These are phyloP conservation scores for Tetrahymena malaccensis DNA, from an alignment of 73 alveolate species.

Conservation along the genomic window DNA sequence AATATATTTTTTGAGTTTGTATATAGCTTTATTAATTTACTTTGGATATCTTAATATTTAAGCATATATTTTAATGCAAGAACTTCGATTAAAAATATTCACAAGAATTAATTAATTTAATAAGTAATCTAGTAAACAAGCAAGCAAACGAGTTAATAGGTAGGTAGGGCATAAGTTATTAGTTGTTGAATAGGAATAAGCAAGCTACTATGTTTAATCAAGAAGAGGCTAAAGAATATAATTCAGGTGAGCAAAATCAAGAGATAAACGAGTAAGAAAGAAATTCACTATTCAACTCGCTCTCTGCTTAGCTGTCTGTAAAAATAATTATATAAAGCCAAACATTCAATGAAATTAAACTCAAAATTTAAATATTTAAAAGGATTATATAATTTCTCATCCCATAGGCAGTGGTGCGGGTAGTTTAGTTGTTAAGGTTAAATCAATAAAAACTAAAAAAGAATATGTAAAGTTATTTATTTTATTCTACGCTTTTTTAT, in stretches of 20 bases:
- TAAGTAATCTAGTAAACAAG: background rate
- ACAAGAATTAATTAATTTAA: background rate
- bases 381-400: slow-evolving; percentile 25
- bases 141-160: background rate
- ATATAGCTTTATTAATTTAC: background rate
- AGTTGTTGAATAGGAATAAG: too few relatives aligned
- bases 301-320: background rate
- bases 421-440: slow-evolving; percentile 19
- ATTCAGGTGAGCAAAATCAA: background rate
- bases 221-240: background rate
- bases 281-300: background rate
- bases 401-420: slow-evolving; percentile 46
- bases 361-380: background rate
- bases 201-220: background rate
- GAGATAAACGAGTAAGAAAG: background rate
- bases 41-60: background rate
- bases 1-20: background rate
- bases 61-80: background rate
- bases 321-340: background rate
- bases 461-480: background rate
- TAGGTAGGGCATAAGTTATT: background rate
- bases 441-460: background rate
- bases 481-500: background rate
- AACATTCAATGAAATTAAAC: background rate
- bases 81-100: background rate